A percentile compares a stretch with the other conserved stretches of the same genome.
Conservation (phyloP, 768 basidiomycete genomes). For the Mycena rebaudengoi region DNA sequence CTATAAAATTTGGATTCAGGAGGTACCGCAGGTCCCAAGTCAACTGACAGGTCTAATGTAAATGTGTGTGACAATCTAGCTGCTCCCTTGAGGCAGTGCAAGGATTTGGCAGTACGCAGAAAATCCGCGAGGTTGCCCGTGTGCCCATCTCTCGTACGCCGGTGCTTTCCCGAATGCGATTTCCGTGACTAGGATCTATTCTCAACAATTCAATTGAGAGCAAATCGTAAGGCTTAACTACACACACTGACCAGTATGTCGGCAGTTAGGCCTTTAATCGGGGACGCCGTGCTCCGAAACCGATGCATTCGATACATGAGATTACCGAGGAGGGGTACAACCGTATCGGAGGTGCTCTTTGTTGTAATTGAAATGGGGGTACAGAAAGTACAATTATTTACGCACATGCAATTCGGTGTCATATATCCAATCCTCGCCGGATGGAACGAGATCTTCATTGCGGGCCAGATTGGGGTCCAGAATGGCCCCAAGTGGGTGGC, state of each 20-base stretch:
- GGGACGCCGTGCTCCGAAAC: slow-evolving; percentile 78
- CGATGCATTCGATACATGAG: slow-evolving; percentile 83
- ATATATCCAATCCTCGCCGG: slow-evolving; percentile 83
- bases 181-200: slow-evolving; percentile 71
- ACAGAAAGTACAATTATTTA: too few species aligned
- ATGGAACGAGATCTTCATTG: slow-evolving; percentile 58
- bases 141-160: slow-evolving; percentile 66
- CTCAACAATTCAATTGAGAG: background rate
- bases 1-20: too few species aligned
- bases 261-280: slow-evolving; percentile 85
- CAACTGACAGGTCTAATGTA: too few species aligned
- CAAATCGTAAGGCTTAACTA: background rate
- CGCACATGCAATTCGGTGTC: slow-evolving; percentile 78
- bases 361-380: too few species aligned
- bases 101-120: slow-evolving; percentile 23
- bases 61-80: too few species aligned
- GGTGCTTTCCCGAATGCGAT: slow-evolving; percentile 65
- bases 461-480: slow-evolving; percentile 64
- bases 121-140: slow-evolving; percentile 52
- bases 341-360: slow-evolving; percentile 66
- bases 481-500: slow-evolving; percentile 78
- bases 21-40: too few species aligned
- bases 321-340: slow-evolving; percentile 55
- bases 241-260: slow-evolving; percentile 73
- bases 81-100: slow-evolving; percentile 2